Conservation (phyloP, 2,329 filamentous ascomycete genomes). For the Colletotrichum viniferum region DNA sequence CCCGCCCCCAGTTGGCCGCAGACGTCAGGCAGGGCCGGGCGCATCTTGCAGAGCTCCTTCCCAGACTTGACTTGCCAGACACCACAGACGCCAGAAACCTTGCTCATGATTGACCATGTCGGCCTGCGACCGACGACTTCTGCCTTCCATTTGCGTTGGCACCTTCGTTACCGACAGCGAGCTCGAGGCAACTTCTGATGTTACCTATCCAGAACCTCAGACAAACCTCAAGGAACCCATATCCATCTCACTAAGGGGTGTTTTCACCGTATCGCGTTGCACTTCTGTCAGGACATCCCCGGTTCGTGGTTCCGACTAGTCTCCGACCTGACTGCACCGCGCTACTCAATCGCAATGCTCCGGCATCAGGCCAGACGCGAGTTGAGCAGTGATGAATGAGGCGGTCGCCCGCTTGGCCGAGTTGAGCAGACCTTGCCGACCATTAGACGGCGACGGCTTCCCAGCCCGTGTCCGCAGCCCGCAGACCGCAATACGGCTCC, state of each 20-base stretch:
- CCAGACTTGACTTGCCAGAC: not conserved
- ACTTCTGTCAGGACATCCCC: conserved; percentile 1
- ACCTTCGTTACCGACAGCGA: not conserved
- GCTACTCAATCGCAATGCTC: not conserved
- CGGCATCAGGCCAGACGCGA: not conserved
- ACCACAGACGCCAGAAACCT: not conserved
- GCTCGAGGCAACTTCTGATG: not conserved
- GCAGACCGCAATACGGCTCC: not conserved
- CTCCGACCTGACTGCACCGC: not conserved
- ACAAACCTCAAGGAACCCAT: not conserved
- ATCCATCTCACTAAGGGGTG: not conserved
- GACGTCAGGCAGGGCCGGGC: not conserved
- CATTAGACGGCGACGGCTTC: not conserved
- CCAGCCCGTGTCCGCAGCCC: not conserved
- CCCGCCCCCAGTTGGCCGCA: not conserved
- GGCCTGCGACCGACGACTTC: not conserved
- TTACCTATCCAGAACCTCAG: not conserved
- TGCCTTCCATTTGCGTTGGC: not conserved
- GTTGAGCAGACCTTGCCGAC: not conserved
- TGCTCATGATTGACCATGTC: not conserved
- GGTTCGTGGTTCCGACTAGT: not conserved
- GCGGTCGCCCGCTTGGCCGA: not conserved
- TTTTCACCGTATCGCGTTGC: not conserved
- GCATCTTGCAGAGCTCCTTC: not conserved
- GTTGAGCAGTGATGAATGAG: not conserved